These are phyloP conservation scores for Paramarasmius palmivorus DNA, from an alignment of 1,284 basidiomycete genomes.

Conservation along the genomic window DNA sequence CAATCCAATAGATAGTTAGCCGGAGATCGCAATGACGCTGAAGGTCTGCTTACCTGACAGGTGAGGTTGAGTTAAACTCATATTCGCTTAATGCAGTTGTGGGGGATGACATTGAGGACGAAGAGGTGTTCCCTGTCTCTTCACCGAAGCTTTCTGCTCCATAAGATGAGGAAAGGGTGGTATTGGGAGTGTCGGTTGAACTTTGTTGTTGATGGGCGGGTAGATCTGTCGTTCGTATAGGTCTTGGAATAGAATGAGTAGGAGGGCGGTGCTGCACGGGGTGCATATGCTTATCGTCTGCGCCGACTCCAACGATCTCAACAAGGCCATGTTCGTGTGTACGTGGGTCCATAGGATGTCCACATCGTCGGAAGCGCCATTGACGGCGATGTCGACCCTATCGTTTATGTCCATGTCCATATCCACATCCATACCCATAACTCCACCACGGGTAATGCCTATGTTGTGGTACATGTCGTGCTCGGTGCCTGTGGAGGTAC, in stretches of 20 bases:
- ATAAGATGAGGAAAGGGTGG: no score
- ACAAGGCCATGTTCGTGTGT: conserved; percentile 16
- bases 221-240: conserved; percentile 13
- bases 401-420: conserved; percentile 6
- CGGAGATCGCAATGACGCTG: not conserved
- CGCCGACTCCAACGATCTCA: conserved; percentile 19
- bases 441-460: no score
- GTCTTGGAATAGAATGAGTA: conserved; percentile 7
- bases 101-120: no score
- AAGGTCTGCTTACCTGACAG: not conserved
- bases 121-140: no score
- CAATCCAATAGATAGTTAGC: not conserved
- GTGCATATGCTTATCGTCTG: conserved; percentile 48
- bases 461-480: not conserved
- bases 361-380: conserved; percentile 15
- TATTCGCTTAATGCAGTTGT: no score
- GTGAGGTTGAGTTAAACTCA: not conserved
- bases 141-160: no score
- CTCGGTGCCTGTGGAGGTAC: not conserved
- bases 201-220: no score
- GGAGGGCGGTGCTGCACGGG: conserved; percentile 38
- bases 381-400: conserved; percentile 5
- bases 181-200: no score
- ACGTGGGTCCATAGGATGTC: conserved; percentile 11
- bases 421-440: conserved; percentile 15